Conservation (phyloP, 257 asterid species). For the Fraxinus anomala region DNA sequence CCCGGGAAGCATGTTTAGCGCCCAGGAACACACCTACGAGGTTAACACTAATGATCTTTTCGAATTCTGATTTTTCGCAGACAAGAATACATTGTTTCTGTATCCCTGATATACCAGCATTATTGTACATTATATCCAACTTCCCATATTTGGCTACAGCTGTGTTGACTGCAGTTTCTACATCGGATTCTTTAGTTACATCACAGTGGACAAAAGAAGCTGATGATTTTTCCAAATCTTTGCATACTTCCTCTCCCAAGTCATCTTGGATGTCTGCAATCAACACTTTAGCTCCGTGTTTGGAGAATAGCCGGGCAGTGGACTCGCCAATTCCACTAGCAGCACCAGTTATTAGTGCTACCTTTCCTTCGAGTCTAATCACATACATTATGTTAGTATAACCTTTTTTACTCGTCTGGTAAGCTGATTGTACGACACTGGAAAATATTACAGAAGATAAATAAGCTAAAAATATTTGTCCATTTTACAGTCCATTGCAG, state of each 20-base stretch:
- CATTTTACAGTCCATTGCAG: not conserved
- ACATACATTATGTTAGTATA: not conserved
- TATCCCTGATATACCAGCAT: slow-evolving; percentile 31
- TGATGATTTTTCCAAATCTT: slow-evolving; percentile 17
- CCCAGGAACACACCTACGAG: slow-evolving; percentile 40
- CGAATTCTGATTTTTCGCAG: slow-evolving; percentile 12
- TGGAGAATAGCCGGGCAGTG: not conserved
- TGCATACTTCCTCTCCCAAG: slow-evolving; percentile 5
- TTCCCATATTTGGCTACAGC: slow-evolving; percentile 31
- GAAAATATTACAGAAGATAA: not conserved
- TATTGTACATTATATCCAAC: slow-evolving; percentile 42
- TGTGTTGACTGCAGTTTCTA: slow-evolving; percentile 16
- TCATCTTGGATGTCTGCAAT: slow-evolving; percentile 16
- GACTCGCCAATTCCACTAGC: slow-evolving; percentile 22
- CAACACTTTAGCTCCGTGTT: slow-evolving; percentile 19
- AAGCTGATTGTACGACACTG: not conserved
- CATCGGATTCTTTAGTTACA: slow-evolving; percentile 21
- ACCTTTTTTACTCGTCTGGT: too few relatives aligned
- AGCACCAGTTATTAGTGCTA: slow-evolving; percentile 21
- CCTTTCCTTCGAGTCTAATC: slow-evolving; percentile 18
- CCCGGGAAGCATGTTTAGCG: slow-evolving; percentile 47
- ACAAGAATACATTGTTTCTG: slow-evolving; percentile 22
- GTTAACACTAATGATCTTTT: slow-evolving; percentile 31
- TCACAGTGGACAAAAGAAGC: slow-evolving; percentile 29
- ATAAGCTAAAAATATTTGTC: not conserved